These are phyloP conservation scores for Tephrocybe sp. DNA, from an alignment of 768 basidiomycete species.

Conservation along the genomic window DNA sequence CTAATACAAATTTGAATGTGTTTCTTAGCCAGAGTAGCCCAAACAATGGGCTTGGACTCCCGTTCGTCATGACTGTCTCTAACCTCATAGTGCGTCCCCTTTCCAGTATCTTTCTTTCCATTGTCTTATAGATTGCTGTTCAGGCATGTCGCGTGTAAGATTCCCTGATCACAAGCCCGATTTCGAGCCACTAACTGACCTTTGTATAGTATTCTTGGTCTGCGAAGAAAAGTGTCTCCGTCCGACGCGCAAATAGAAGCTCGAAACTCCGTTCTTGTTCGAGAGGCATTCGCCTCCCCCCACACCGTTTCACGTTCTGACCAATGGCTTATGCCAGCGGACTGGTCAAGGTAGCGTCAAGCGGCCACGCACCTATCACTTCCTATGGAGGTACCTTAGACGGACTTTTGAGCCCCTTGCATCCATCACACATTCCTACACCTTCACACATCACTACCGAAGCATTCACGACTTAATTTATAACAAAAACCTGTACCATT, in stretches of 20 bases:
- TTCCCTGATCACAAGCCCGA: neutral
- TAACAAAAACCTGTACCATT: constrained; percentile 8
- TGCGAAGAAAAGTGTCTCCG: constrained; percentile 34
- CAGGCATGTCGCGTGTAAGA: constrained; percentile 36
- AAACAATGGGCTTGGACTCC: constrained; percentile 33
- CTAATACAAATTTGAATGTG: neutral
- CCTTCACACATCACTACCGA: constrained; percentile 4
- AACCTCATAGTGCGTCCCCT: constrained; percentile 31
- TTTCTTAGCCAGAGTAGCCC: constrained; percentile 25
- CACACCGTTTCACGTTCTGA: constrained; percentile 1
- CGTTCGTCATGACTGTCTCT: constrained; percentile 31
- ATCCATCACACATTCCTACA: neutral
- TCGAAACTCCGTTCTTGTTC: constrained; percentile 26
- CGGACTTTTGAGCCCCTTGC: neutral
- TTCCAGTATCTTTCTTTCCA: neutral
- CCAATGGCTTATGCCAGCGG: constrained; percentile 14
- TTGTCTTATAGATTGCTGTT: neutral
- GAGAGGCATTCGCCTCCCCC: constrained; percentile 17
- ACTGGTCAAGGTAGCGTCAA: neutral
- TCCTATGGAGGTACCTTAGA: neutral
- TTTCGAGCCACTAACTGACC: neutral
- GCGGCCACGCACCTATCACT: neutral
- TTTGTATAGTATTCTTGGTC: constrained; percentile 32
- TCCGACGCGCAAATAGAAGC: constrained; percentile 29
- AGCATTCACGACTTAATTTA: neutral